phyloP scores from a whole-genome alignment of 2,329 filamentous ascomycete species.

The Alternaria solani region DNA sequence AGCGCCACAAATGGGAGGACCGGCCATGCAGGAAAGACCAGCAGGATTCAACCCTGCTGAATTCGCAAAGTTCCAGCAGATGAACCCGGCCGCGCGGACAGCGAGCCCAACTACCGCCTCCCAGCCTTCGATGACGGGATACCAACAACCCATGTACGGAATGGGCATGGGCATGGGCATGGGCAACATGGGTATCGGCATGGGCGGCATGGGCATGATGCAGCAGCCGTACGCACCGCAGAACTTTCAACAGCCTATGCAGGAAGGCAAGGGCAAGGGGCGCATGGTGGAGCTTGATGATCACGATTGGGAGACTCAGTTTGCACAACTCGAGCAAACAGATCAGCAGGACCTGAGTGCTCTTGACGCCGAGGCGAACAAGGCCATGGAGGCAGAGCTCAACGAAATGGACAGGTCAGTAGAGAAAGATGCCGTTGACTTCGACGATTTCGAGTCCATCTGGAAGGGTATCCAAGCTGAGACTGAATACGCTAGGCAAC shows the following conservation, averaged over 20 bases:
- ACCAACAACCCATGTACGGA: slow-evolving; percentile 62
- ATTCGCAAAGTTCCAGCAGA: slow-evolving; percentile 83
- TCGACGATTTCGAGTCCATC: slow-evolving; percentile 92
- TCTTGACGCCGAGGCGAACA: slow-evolving; percentile 70
- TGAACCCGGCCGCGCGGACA: slow-evolving; percentile 64
- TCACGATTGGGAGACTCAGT: slow-evolving; percentile 94
- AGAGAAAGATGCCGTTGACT: slow-evolving; percentile 76
- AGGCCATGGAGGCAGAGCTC: slow-evolving; percentile 83
- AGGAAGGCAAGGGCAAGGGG: slow-evolving; percentile 79
- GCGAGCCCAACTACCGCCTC: slow-evolving; percentile 64
- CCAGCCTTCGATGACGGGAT: slow-evolving; percentile 57
- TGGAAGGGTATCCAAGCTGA: slow-evolving; percentile 85
- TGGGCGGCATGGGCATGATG: slow-evolving; percentile 57
- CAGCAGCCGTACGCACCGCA: slow-evolving; percentile 53
- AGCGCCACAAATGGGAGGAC: slow-evolving; percentile 78
- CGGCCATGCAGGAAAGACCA: slow-evolving; percentile 65
- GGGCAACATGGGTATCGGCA: slow-evolving; percentile 55
- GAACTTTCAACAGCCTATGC: slow-evolving; percentile 56
- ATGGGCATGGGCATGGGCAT: slow-evolving; percentile 53
- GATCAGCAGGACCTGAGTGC: slow-evolving; percentile 60
- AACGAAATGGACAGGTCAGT: slow-evolving; percentile 89
- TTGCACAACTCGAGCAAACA: slow-evolving; percentile 82
- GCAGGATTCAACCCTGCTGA: slow-evolving; percentile 78
- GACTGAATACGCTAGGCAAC: slow-evolving; percentile 72
- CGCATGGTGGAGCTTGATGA: slow-evolving; percentile 91